A percentile compares a stretch with the other conserved stretches of the same genome.
Evolutionary conservation across 2,329 filamentous ascomycete species (phyloP).

Genomic region (Fusarium tricinctum): DNA sequence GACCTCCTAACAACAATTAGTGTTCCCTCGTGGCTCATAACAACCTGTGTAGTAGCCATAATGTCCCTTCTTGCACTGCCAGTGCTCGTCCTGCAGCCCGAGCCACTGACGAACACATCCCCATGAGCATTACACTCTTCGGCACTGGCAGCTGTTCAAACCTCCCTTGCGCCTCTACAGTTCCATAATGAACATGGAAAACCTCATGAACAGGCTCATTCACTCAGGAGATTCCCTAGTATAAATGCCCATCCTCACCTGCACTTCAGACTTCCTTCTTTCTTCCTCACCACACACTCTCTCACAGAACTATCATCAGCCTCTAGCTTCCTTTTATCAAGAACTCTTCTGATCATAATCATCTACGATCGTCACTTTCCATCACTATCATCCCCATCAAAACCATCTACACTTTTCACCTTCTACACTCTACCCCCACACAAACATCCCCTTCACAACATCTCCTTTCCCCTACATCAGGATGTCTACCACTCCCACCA

Average conservation of each 20-base stretch:
- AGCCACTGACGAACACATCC: not conserved
- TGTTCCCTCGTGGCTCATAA: not conserved
- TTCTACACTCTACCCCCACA: not conserved
- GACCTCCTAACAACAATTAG: not conserved
- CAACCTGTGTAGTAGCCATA: not conserved
- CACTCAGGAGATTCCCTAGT: not conserved
- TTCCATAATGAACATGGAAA: not conserved
- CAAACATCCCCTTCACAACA: not conserved
- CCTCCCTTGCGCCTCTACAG: not conserved
- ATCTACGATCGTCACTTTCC: not conserved
- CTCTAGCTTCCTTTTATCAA: not conserved
- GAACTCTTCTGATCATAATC: too few relatives aligned
- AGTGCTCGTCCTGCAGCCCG: too few relatives aligned
- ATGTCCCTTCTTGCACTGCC: not conserved
- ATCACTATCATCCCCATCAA: not conserved
- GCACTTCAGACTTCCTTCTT: not conserved
- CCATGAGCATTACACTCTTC: not conserved
- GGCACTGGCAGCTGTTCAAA: not conserved
- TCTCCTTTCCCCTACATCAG: not conserved
- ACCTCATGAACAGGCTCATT: not conserved
- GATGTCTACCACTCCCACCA: not conserved
- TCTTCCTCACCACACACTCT: not conserved
- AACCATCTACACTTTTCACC: not conserved
- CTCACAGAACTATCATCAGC: not conserved
- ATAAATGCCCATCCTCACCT: not conserved